phyloP scores from a whole-genome alignment of 768 basidiomycete genomes.

The Leccinellum luteum region DNA sequence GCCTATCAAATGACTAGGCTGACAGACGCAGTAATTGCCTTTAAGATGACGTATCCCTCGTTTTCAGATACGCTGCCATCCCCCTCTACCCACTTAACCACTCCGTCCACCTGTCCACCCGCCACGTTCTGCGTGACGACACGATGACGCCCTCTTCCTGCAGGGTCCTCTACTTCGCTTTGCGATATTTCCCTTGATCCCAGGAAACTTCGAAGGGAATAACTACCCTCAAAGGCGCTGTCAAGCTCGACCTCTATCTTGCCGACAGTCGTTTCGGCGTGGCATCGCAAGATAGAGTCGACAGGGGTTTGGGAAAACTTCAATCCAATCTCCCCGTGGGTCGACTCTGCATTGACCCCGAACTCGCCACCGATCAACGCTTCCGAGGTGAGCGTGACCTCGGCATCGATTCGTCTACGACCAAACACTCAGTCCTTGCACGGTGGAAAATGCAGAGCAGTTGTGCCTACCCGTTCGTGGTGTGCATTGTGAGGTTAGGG shows the following conservation, averaged over 20 bases:
- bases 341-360: slow-evolving; percentile 28
- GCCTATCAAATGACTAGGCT: slow-evolving; percentile 20
- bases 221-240: slow-evolving; percentile 42
- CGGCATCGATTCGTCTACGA: slow-evolving; percentile 20
- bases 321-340: slow-evolving; percentile 30
- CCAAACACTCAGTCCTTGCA: slow-evolving; percentile 1
- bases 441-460: background rate
- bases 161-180: slow-evolving; percentile 31
- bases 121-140: slow-evolving; percentile 11
- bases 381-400: slow-evolving; percentile 32
- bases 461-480: slow-evolving; percentile 43
- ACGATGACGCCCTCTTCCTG: slow-evolving; percentile 35
- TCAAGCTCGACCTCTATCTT: slow-evolving; percentile 29
- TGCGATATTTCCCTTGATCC: slow-evolving; percentile 19
- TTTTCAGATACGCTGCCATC: slow-evolving; percentile 17
- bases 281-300: slow-evolving; percentile 33
- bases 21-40: slow-evolving; percentile 10
- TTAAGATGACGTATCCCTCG: slow-evolving; percentile 17
- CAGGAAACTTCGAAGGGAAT: slow-evolving; percentile 30
- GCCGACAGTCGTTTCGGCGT: slow-evolving; percentile 30
- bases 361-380: slow-evolving; percentile 32
- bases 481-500: slow-evolving; percentile 33
- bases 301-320: slow-evolving; percentile 33
- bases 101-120: slow-evolving; percentile 14
- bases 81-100: slow-evolving; percentile 22